These are phyloP conservation scores for Tolypocladium ophioglossoides DNA, from an alignment of 2,329 filamentous ascomycete genomes.

Conservation along the genomic window DNA sequence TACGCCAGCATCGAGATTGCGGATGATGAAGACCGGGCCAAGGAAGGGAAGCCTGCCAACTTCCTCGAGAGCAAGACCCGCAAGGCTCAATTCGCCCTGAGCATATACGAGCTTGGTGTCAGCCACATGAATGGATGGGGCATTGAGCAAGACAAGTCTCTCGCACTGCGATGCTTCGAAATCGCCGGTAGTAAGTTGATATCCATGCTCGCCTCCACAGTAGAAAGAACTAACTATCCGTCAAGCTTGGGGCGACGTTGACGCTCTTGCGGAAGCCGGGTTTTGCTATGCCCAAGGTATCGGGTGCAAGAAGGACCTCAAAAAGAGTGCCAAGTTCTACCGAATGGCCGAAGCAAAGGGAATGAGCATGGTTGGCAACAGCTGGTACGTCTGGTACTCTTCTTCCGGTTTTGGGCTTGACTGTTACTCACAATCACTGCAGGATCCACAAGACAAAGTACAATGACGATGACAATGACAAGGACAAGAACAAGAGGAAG, in stretches of 20 bases:
- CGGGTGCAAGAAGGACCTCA: slow-evolving; percentile 91
- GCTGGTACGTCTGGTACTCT: slow-evolving; percentile 58
- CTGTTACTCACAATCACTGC: neutral
- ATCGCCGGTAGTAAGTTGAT: slow-evolving; percentile 67
- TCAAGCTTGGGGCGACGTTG: slow-evolving; percentile 80
- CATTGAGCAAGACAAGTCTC: slow-evolving; percentile 78
- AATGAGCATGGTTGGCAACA: slow-evolving; percentile 96
- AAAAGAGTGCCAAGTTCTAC: slow-evolving; percentile 87
- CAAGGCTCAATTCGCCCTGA: slow-evolving; percentile 87
- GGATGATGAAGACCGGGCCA: slow-evolving; percentile 60
- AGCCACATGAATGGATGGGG: slow-evolving; percentile 99
- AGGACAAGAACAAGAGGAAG: slow-evolving; percentile 48
- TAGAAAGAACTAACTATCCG: neutral
- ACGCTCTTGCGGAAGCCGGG: slow-evolving; percentile 86
- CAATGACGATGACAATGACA: slow-evolving; percentile 47
- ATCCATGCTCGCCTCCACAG: neutral
- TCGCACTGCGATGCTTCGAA: slow-evolving; percentile 89
- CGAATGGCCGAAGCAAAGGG: slow-evolving; percentile 84
- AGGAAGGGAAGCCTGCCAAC: slow-evolving; percentile 54
- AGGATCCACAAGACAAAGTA: slow-evolving; percentile 99
- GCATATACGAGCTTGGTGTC: slow-evolving; percentile 91
- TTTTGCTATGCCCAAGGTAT: slow-evolving; percentile 93
- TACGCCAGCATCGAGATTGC: slow-evolving; percentile 72
- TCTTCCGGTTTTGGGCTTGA: neutral
- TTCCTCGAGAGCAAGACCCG: slow-evolving; percentile 66